Conservation (phyloP, 495 filamentous ascomycete genomes). For the Aspergillus leporis region DNA sequence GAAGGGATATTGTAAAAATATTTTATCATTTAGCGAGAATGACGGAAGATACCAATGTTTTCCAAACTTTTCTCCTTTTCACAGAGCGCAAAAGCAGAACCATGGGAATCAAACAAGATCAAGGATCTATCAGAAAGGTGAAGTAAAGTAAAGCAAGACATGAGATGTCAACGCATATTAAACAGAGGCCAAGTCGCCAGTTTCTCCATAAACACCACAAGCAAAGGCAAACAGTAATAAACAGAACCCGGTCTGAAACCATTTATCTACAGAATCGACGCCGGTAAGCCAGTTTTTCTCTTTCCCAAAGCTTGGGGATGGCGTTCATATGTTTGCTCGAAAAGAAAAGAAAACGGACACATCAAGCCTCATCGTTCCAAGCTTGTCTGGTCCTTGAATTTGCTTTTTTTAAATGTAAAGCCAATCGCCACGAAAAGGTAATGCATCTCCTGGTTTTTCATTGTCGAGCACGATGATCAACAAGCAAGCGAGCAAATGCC, state of each 20-base stretch:
- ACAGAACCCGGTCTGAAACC: slow-evolving; percentile 12
- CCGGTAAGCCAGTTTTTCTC: slow-evolving; percentile 29
- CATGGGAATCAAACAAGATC: slow-evolving; percentile 20
- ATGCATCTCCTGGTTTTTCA: neutral
- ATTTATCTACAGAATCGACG: slow-evolving; percentile 37
- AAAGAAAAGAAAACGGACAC: neutral
- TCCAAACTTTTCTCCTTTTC: slow-evolving; percentile 17
- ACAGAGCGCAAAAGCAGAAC: slow-evolving; percentile 9
- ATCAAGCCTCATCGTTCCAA: slow-evolving; percentile 6
- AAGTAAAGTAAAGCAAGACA: slow-evolving; percentile 18
- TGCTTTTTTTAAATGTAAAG: neutral
- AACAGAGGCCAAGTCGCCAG: slow-evolving; percentile 5
- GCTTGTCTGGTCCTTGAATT: neutral
- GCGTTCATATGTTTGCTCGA: slow-evolving; percentile 14
- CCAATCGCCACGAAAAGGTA: neutral
- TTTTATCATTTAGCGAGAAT: neutral
- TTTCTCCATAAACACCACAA: slow-evolving; percentile 7
- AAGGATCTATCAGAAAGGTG: slow-evolving; percentile 34
- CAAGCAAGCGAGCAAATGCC: neutral
- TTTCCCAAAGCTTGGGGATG: neutral
- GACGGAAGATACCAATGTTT: slow-evolving; percentile 5
- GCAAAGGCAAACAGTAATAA: slow-evolving; percentile 4
- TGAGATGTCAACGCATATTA: slow-evolving; percentile 15
- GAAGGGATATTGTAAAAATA: neutral
- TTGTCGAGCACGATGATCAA: neutral